Percentiles rank a stretch among this genome's conserved stretches.
phyloP scores from a whole-genome alignment of 2,329 filamentous ascomycete genomes.

The Fusarium algeriense region DNA sequence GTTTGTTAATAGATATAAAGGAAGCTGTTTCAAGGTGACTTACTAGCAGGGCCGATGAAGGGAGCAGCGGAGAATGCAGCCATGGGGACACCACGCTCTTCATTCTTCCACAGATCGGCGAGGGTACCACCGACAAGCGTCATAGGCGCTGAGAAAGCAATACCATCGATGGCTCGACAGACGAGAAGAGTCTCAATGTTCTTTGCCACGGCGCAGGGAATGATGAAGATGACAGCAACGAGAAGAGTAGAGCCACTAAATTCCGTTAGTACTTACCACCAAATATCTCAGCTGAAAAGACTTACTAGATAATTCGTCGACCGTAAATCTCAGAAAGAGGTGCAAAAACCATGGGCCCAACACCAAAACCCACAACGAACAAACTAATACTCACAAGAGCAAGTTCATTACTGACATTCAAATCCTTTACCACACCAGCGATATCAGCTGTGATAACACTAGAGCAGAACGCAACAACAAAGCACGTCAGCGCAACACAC shows the following conservation, averaged over 20 bases:
- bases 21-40: slow-evolving; percentile 26
- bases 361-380: slow-evolving; percentile 85
- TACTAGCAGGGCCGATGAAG: slow-evolving; percentile 81
- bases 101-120: slow-evolving; percentile 85
- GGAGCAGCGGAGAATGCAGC: slow-evolving; percentile 86
- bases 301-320: slow-evolving; percentile 75
- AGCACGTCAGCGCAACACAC: slow-evolving; percentile 82
- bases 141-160: slow-evolving; percentile 88
- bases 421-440: slow-evolving; percentile 70
- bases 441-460: slow-evolving; percentile 85
- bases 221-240: slow-evolving; percentile 81
- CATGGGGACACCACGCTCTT: slow-evolving; percentile 89
- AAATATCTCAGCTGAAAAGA: background rate
- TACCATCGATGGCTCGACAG: slow-evolving; percentile 82
- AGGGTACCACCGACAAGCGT: slow-evolving; percentile 86
- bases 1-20: slow-evolving; percentile 9
- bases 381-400: slow-evolving; percentile 78
- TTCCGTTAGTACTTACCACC: background rate
- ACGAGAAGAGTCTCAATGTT: slow-evolving; percentile 83
- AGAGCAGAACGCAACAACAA: slow-evolving; percentile 78
- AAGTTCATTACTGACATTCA: slow-evolving; percentile 78
- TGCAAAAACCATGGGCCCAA: slow-evolving; percentile 84
- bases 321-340: slow-evolving; percentile 83
- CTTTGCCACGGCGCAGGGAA: slow-evolving; percentile 80
- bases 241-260: slow-evolving; percentile 69